phyloP scores from a whole-genome alignment of 176 grass and related monocot genomes.

The Carex parvula region DNA sequence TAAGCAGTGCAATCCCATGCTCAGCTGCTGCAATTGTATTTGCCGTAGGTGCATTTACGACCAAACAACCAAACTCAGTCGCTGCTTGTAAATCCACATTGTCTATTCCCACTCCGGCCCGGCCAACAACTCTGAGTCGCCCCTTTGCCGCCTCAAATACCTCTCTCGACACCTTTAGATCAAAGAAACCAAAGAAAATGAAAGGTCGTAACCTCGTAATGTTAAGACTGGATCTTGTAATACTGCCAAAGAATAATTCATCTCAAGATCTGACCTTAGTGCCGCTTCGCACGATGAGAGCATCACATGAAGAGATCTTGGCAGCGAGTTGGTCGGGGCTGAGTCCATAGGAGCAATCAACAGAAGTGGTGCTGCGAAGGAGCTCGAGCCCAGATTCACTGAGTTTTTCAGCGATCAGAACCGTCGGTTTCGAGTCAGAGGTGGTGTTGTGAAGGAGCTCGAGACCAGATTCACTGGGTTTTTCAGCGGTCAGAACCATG shows the following conservation, averaged over 20 bases:
- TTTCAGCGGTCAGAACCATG: conserved; percentile 58
- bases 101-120: conserved; percentile 78
- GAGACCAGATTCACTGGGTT: conserved; percentile 55
- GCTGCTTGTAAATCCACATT: conserved; percentile 78
- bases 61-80: conserved; percentile 60
- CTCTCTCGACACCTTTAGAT: conserved; percentile 41
- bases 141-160: conserved; percentile 54
- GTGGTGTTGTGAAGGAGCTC: conserved; percentile 38
- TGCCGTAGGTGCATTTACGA: conserved; percentile 67
- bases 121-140: conserved; percentile 48
- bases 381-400: conserved; percentile 53
- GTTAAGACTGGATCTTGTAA: not conserved
- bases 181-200: not conserved
- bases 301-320: conserved; percentile 51
- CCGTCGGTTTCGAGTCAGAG: conserved; percentile 41
- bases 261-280: conserved; percentile 43
- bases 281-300: conserved; percentile 69
- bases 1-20: conserved; percentile 67
- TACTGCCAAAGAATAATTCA: not conserved
- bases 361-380: conserved; percentile 42
- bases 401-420: conserved; percentile 71
- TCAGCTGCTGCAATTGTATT: conserved; percentile 77
- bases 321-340: conserved; percentile 44
- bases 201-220: not conserved
- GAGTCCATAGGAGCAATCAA: conserved; percentile 65